These are phyloP conservation scores for Daldinia vernicosa DNA, from an alignment of 495 filamentous ascomycete species.

Conservation along the genomic window DNA sequence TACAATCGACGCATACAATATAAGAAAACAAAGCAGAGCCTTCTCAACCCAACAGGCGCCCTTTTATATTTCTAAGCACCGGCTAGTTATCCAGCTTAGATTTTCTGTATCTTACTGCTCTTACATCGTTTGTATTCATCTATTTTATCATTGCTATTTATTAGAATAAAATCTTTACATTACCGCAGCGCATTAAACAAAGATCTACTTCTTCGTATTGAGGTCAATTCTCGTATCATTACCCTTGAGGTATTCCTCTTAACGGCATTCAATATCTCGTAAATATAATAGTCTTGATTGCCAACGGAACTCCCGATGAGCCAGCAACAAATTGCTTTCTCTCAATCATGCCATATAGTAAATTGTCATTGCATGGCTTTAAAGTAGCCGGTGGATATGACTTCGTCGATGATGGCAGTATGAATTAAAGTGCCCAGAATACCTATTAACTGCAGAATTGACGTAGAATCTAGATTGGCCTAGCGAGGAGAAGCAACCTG, in stretches of 20 bases:
- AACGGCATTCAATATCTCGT: background rate
- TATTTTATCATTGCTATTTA: background rate
- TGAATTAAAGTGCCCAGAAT: background rate
- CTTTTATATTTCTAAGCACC: no score
- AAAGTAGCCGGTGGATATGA: constrained; percentile 52
- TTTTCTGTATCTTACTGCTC: background rate
- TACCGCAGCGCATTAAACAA: background rate
- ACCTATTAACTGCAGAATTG: background rate
- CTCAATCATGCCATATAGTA: background rate
- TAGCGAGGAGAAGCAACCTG: constrained; percentile 31
- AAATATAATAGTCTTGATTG: background rate
- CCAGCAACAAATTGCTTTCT: background rate
- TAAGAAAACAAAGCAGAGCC: background rate
- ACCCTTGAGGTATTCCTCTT: no score
- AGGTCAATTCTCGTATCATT: no score
- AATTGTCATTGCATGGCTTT: constrained; percentile 34
- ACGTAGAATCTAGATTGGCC: background rate
- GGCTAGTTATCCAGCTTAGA: background rate
- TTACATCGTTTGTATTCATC: background rate
- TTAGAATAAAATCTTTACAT: background rate
- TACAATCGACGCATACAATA: background rate
- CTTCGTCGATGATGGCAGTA: constrained; percentile 46
- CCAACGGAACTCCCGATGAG: background rate
- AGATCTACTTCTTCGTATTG: background rate
- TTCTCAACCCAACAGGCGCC: no score